Base-by-base conservation (phyloP, 495 filamentous ascomycete genomes). In the Xylaria acuta region DNA sequence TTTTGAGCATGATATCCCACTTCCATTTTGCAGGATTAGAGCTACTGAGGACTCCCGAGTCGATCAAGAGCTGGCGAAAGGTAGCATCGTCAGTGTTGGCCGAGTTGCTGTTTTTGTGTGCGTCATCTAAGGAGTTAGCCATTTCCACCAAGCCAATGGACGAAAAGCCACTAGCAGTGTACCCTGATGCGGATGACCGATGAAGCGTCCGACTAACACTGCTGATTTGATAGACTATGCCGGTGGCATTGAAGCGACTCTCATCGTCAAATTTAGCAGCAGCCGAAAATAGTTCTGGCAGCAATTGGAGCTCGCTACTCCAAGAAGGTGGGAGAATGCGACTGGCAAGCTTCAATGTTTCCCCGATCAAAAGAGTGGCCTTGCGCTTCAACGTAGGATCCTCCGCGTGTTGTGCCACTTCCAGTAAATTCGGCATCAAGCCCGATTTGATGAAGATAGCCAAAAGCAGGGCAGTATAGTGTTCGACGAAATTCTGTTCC, bases 191-290 rank as follows among this genome's bases (percentile, higher is more conserved):
- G 9, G 86, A 86, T 38, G 94, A 97, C 63, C 97, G 89, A 78
- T 97, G 94, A 12, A 99, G 83, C 1, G 95, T 98, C 72, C 94
- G 90, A 81, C 95, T 99, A 70, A 99, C 93, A 76, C 96, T 98
- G 81, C 97, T 97, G 7, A 98, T 95, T 77, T 98, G 96, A 78
- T 98, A 99, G 45, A 98, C 93, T 6, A 94, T 94, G 3, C 92
- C 90, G 1, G 93, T 93, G 22, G 94, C 92, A 54, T 91, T 84
- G 72, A 94, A 94, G 67, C 92, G 90, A n/a, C 89, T 89, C 9
- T 94, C 89, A 36, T 87, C 82, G 16, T 86, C 84, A 69, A 93
- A 93, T 67, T 88, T 86, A 6, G 93, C 86, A 5, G 94, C 95
- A 6, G 92, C 87, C 34, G 89, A 82, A 63, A 99, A 90, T 12